phyloP scores from a whole-genome alignment of 2,329 filamentous ascomycete species.

The Fusarium concolor region DNA sequence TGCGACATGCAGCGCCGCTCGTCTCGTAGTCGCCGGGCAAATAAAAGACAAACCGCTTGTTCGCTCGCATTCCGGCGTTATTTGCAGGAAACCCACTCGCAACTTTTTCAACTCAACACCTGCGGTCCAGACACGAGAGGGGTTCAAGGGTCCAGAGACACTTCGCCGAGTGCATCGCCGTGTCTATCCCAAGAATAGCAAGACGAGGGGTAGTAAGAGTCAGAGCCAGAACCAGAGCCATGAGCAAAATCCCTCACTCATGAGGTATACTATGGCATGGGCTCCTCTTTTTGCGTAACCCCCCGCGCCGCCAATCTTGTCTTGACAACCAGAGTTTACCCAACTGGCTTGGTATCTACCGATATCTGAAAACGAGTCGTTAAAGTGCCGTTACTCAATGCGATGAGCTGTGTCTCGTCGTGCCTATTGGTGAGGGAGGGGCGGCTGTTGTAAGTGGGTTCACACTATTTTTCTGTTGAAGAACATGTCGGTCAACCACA shows the following conservation, averaged over 20 bases:
- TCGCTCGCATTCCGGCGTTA: constrained; percentile 40
- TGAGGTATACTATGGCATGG: constrained; percentile 6
- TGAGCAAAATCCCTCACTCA: constrained; percentile 43
- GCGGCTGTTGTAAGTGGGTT: constrained; percentile 28
- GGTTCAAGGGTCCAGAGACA: constrained; percentile 36
- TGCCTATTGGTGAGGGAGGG: constrained; percentile 33
- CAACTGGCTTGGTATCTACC: constrained; percentile 37
- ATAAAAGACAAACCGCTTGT: constrained; percentile 17
- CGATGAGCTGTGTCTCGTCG: constrained; percentile 38
- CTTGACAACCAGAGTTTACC: constrained; percentile 24
- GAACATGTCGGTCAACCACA: constrained; percentile 34
- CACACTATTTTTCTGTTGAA: constrained; percentile 34
- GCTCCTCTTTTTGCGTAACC: constrained; percentile 18
- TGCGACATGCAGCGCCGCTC: constrained; percentile 32
- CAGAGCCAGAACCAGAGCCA: constrained; percentile 5
- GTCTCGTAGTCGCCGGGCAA: constrained; percentile 30
- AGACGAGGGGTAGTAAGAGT: constrained; percentile 10
- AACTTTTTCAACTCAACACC: constrained; percentile 19
- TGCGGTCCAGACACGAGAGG: constrained; percentile 31
- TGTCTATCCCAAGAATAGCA: constrained; percentile 42
- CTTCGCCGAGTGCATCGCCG: constrained; percentile 37
- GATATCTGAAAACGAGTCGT: constrained; percentile 35
- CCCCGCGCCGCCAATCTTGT: constrained; percentile 29
- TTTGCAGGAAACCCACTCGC: constrained; percentile 32
- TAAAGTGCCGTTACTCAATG: constrained; percentile 40